Conservation (phyloP, 108 stramenopile genomes). For the Bacterosira constricta region DNA sequence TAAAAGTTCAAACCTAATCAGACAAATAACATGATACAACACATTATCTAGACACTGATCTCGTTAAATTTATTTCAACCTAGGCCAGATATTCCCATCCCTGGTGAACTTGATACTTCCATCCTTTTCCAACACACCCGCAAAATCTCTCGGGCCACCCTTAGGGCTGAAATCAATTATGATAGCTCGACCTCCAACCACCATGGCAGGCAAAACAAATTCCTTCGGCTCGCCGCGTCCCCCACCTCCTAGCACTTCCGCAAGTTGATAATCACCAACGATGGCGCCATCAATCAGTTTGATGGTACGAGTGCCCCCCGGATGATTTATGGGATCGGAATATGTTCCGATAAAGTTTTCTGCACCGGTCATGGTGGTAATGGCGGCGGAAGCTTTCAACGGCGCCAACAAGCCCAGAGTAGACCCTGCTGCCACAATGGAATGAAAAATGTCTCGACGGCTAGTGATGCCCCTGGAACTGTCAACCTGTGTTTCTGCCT, state of each 20-base stretch:
- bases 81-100: conserved; percentile 67
- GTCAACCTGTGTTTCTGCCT: no score
- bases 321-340: conserved; percentile 68
- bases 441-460: no score
- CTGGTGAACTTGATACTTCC: conserved; percentile 50
- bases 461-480: no score
- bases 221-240: conserved; percentile 56
- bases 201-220: conserved; percentile 53
- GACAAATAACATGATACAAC: no score
- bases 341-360: conserved; percentile 48
- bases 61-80: conserved; percentile 10
- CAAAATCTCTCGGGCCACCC: conserved; percentile 60
- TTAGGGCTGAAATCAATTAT: conserved; percentile 62
- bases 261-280: conserved; percentile 56
- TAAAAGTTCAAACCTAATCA: no score
- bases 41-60: no score
- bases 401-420: no score
- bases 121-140: conserved; percentile 55
- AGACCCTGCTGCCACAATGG: no score
- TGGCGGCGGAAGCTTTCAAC: no score
- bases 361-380: no score
- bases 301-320: conserved; percentile 60
- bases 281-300: conserved; percentile 25
- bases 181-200: conserved; percentile 57
- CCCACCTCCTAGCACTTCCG: conserved; percentile 54